These are phyloP conservation scores for Plectranthus barbatus DNA, from an alignment of 257 asterid genomes.

Conservation along the genomic window DNA sequence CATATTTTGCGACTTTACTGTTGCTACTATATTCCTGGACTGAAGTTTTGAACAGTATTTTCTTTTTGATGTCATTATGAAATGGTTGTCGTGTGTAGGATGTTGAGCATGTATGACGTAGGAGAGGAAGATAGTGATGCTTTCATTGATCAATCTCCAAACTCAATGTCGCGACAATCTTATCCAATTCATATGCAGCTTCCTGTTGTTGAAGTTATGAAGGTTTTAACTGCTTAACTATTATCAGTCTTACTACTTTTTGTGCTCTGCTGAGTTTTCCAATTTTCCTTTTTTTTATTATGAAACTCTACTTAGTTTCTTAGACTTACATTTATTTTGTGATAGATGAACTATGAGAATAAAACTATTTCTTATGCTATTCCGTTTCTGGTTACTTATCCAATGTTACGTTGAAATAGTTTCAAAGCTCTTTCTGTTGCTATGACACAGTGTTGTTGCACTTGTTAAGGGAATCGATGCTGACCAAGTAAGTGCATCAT, in stretches of 20 bases:
- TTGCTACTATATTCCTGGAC: neutral
- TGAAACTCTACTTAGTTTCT: too few relatives aligned
- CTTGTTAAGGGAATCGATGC: too few relatives aligned
- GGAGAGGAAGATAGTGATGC: conserved; percentile 71
- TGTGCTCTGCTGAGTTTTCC: conserved; percentile 10
- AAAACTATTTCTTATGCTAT: too few relatives aligned
- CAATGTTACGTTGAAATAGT: too few relatives aligned
- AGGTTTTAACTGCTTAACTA: conserved; percentile 36
- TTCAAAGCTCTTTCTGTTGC: too few relatives aligned
- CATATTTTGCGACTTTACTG: neutral
- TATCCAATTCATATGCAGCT: conserved; percentile 61
- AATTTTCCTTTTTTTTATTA: neutral
- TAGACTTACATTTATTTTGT: too few relatives aligned
- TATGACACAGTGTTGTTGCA: too few relatives aligned
- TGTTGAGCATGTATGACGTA: conserved; percentile 76
- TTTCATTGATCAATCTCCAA: conserved; percentile 52
- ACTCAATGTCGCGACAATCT: conserved; percentile 48
- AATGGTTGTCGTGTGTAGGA: conserved; percentile 45
- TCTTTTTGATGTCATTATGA: conserved; percentile 11
- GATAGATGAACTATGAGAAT: too few relatives aligned
- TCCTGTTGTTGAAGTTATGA: conserved; percentile 77
- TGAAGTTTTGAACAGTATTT: conserved; percentile 8
- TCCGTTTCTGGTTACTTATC: too few relatives aligned
- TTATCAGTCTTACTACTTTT: conserved; percentile 1
- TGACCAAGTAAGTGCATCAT: too few relatives aligned